phyloP scores from a whole-genome alignment of 139 green algal genomes.

The Edaphochlamys debaryana region DNA sequence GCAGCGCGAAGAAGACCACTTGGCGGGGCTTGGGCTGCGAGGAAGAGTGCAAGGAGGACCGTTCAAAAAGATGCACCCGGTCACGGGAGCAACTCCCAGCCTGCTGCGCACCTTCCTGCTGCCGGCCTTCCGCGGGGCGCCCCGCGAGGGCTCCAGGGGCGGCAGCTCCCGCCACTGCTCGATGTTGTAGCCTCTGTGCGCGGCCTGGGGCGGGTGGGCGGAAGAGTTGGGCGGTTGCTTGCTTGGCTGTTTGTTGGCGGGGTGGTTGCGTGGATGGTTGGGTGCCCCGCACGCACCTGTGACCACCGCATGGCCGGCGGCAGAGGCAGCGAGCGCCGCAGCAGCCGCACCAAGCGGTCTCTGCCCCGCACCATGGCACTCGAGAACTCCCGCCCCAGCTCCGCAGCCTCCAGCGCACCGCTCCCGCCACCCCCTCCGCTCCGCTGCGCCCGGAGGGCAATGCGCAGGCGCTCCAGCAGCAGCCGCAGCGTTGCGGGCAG shows the following conservation, averaged over 20 bases:
- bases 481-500: not conserved
- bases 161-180: not conserved
- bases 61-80: too few species aligned
- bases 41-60: not conserved
- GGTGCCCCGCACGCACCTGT: not conserved
- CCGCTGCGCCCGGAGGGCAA: too few species aligned
- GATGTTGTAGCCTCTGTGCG: not conserved
- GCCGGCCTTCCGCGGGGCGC: not conserved
- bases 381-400: not conserved
- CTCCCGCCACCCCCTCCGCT: not conserved
- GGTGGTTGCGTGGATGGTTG: too few species aligned
- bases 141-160: not conserved
- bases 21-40: not conserved
- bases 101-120: not conserved
- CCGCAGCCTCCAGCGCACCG: not conserved
- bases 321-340: not conserved
- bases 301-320: not conserved
- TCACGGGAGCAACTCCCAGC: not conserved
- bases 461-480: not conserved
- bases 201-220: too few species aligned
- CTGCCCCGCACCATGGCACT: not conserved
- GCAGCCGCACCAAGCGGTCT: slow-evolving; percentile 6
- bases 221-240: too few species aligned
- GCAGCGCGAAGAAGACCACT: not conserved
- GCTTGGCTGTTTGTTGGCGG: too few species aligned